phyloP scores from a whole-genome alignment of 192 early-diverging fungal genomes.

The Backusella tuberculispora region DNA sequence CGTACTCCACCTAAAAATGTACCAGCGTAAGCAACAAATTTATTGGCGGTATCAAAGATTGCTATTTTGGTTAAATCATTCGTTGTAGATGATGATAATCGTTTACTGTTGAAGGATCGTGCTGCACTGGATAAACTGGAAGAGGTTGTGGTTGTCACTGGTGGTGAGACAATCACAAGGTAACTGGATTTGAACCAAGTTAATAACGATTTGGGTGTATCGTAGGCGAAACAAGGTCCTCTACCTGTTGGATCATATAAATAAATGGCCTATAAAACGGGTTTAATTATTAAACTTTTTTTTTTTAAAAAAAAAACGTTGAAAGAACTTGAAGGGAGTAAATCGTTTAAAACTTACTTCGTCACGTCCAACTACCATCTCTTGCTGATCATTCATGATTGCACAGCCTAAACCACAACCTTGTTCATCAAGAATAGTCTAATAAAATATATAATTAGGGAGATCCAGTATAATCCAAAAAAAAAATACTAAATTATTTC shows the following conservation, averaged over 20 bases:
- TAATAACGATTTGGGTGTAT: constrained; percentile 71
- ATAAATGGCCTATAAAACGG: constrained; percentile 68
- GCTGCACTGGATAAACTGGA: constrained; percentile 38
- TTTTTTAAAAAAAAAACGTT: background rate
- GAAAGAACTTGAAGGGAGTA: background rate
- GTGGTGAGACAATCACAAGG: constrained; percentile 70
- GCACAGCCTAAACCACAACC: constrained; percentile 81
- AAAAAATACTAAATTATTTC: no score
- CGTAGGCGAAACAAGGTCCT: constrained; percentile 91
- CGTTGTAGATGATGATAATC: constrained; percentile 20
- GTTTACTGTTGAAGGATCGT: constrained; percentile 19
- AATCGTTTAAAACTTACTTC: constrained; percentile 50
- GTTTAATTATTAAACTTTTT: background rate
- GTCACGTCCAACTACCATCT: constrained; percentile 85
- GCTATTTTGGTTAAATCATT: constrained; percentile 64
- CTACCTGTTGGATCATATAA: constrained; percentile 91
- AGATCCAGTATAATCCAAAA: no score
- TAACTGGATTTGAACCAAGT: constrained; percentile 73
- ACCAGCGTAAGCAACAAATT: constrained; percentile 87
- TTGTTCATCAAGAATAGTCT: constrained; percentile 76
- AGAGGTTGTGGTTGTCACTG: constrained; percentile 42
- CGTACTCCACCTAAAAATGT: constrained; percentile 72
- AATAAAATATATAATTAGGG: no score
- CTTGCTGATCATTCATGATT: constrained; percentile 71
- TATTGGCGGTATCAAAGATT: constrained; percentile 91